Conservation (phyloP, 164 flowering plant genomes). For the Annona squamosa region DNA sequence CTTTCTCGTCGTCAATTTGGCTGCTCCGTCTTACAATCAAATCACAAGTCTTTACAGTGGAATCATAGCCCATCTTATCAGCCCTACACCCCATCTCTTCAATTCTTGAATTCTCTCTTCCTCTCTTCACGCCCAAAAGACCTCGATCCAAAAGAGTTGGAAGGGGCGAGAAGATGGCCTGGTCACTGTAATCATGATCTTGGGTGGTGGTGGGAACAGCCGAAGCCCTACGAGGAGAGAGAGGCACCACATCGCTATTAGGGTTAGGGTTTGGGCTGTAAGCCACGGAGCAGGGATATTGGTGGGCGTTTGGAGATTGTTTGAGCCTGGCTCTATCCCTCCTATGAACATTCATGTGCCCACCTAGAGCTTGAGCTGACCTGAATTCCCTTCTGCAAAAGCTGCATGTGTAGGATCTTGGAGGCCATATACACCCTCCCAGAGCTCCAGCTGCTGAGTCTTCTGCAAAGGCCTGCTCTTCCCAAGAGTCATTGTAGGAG, state of each 20-base stretch:
- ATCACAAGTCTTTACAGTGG: slow-evolving; percentile 28
- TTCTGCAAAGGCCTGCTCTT: slow-evolving; percentile 88
- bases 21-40: slow-evolving; percentile 16
- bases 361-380: slow-evolving; percentile 95
- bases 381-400: slow-evolving; percentile 81
- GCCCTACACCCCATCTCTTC: slow-evolving; percentile 14
- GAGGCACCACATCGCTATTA: slow-evolving; percentile 15
- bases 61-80: slow-evolving; percentile 14
- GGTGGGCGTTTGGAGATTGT: slow-evolving; percentile 34
- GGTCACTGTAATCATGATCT: slow-evolving; percentile 12
- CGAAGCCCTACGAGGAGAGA: slow-evolving; percentile 42
- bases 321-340: slow-evolving; percentile 79
- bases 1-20: slow-evolving; percentile 18
- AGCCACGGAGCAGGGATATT: slow-evolving; percentile 20
- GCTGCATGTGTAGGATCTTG: slow-evolving; percentile 82
- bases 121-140: slow-evolving; percentile 17
- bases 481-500: slow-evolving; percentile 57
- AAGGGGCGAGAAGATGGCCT: slow-evolving; percentile 18
- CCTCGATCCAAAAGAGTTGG: slow-evolving; percentile 16
- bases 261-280: slow-evolving; percentile 39
- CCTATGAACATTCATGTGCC: slow-evolving; percentile 93
- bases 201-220: slow-evolving; percentile 11
- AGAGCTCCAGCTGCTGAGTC: slow-evolving; percentile 71
- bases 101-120: slow-evolving; percentile 20
- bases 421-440: slow-evolving; percentile 89